phyloP scores from a whole-genome alignment of 2,329 filamentous ascomycete genomes.

The Alternaria triticina region DNA sequence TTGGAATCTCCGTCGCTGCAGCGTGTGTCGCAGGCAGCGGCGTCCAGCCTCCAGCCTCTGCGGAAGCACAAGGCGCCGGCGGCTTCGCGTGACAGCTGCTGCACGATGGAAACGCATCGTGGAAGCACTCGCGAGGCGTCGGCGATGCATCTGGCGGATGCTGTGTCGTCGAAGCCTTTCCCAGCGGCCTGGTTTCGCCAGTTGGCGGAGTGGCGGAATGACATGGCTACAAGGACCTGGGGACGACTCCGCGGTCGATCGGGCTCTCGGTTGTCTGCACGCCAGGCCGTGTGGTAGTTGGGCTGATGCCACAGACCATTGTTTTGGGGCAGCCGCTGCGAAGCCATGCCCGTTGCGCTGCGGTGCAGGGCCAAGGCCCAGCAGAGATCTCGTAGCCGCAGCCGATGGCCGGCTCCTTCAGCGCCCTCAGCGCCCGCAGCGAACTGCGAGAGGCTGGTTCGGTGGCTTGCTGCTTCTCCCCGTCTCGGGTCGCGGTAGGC shows the following conservation, averaged over 20 bases:
- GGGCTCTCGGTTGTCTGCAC: slow-evolving; percentile 25
- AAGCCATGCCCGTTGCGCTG: slow-evolving; percentile 25
- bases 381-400: slow-evolving; percentile 37
- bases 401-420: slow-evolving; percentile 24
- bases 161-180: slow-evolving; percentile 29
- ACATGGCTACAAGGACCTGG: slow-evolving; percentile 32
- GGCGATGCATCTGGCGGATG: slow-evolving; percentile 1
- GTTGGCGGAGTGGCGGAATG: slow-evolving; percentile 17
- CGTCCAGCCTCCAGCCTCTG: not conserved
- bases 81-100: slow-evolving; percentile 38
- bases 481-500: slow-evolving; percentile 30
- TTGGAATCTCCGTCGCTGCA: not conserved
- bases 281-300: slow-evolving; percentile 23
- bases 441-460: slow-evolving; percentile 18
- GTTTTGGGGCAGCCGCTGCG: slow-evolving; percentile 34
- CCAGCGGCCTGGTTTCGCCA: slow-evolving; percentile 39
- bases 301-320: slow-evolving; percentile 29
- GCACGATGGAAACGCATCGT: slow-evolving; percentile 16
- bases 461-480: slow-evolving; percentile 28
- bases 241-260: slow-evolving; percentile 36
- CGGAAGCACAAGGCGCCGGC: slow-evolving; percentile 35
- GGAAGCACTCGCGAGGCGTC: not conserved
- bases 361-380: slow-evolving; percentile 19
- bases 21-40: slow-evolving; percentile 4
- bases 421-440: slow-evolving; percentile 16